Conservation (phyloP, 202 grass and related monocot species). For the Zizania palustris region DNA sequence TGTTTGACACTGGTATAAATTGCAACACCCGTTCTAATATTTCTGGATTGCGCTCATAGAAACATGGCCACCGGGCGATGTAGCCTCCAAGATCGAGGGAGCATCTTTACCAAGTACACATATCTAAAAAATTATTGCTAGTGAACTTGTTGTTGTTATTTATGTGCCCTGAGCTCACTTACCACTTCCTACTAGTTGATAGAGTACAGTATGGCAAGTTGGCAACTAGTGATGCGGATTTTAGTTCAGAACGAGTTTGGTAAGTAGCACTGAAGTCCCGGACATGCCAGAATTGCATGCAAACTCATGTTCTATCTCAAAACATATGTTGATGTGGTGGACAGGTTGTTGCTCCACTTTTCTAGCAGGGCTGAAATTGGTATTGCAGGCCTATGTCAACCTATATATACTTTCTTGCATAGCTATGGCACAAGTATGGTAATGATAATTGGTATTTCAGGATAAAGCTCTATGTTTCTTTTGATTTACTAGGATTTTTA, state of each 20-base stretch:
- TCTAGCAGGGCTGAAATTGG: too few species aligned
- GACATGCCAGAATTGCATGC: background rate
- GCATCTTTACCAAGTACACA: slow-evolving; percentile 79
- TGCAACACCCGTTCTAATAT: slow-evolving; percentile 21
- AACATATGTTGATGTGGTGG: too few species aligned
- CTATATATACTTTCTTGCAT: too few species aligned
- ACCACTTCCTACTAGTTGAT: background rate
- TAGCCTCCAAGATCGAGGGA: slow-evolving; percentile 71
- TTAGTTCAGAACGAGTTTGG: slow-evolving; percentile 15
- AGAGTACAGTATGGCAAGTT: background rate
- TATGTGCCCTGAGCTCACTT: slow-evolving; percentile 5
- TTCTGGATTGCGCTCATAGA: slow-evolving; percentile 42
- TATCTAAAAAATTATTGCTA: background rate
- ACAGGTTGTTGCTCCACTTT: too few species aligned
- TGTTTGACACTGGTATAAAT: slow-evolving; percentile 30
- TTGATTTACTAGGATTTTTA: too few species aligned
- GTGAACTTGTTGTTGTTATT: background rate
- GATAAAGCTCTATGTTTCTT: too few species aligned
- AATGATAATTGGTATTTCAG: too few species aligned
- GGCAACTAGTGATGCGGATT: background rate
- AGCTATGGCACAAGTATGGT: too few species aligned
- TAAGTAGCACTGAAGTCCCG: background rate
- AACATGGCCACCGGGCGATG: slow-evolving; percentile 68
- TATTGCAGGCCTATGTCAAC: too few species aligned
- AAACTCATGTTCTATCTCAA: slow-evolving; percentile 12